Percentiles rank a stretch among this genome's conserved stretches.
Conservation (phyloP, 75 land plant species). For the Selaginella moellendorffii region DNA sequence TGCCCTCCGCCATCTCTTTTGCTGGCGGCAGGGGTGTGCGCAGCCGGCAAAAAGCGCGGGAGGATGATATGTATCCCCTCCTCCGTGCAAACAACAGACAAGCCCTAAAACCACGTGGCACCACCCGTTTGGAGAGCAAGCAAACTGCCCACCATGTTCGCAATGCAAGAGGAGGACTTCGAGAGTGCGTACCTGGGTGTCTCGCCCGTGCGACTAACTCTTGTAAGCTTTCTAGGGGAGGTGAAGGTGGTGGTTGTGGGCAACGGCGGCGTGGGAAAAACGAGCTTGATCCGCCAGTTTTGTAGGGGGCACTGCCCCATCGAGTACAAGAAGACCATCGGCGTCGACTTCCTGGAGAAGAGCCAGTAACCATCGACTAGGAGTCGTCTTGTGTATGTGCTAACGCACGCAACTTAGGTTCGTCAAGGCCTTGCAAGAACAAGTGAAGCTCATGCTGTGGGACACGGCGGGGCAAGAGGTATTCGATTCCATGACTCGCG, state of each 20-base stretch:
- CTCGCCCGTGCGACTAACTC: too few species aligned
- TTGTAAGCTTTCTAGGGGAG: slow-evolving; percentile 17
- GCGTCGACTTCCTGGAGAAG: slow-evolving; percentile 34
- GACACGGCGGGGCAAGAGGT: background rate
- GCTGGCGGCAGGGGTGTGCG: background rate
- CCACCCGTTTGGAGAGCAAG: background rate
- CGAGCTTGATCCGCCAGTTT: slow-evolving; percentile 30
- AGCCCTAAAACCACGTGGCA: background rate
- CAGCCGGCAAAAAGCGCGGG: too few species aligned
- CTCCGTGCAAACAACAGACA: too few species aligned
- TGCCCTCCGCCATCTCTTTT: too few species aligned
- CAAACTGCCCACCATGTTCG: slow-evolving; percentile 13
- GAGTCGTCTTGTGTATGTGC: background rate
- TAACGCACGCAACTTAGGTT: slow-evolving; percentile 9
- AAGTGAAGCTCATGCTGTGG: slow-evolving; percentile 31
- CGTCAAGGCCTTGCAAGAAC: slow-evolving; percentile 19
- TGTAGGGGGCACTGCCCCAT: slow-evolving; percentile 25
- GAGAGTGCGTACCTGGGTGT: slow-evolving; percentile 24
- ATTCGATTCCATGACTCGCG: background rate
- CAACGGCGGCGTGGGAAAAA: slow-evolving; percentile 32
- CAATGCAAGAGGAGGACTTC: slow-evolving; percentile 35
- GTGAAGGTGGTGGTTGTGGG: slow-evolving; percentile 32
- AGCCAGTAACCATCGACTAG: too few species aligned
- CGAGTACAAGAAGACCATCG: slow-evolving; percentile 31
- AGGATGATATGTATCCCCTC: too few species aligned